Evolutionary conservation across 108 stramenopile genomes (phyloP), one percentile per base, ranked within the genome.

Genomic region (Fragilariopsis cylindrus): DNA sequence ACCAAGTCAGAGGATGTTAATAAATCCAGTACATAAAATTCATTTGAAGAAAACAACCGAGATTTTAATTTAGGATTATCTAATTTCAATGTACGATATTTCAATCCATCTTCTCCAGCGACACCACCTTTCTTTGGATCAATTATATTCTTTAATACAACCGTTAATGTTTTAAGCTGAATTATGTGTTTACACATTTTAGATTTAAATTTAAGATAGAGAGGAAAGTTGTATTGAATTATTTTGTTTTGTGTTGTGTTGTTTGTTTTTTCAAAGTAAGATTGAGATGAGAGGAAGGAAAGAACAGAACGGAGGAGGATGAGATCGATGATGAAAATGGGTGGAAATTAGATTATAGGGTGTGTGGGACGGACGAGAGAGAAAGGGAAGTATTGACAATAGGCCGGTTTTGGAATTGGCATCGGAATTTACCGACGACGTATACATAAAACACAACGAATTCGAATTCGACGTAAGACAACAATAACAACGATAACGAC

Each of bases 111-210:
- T n/a, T 63, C 62, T 43, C 62, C 62, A 15, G 0, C 7, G 0
- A 40, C 11, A 40, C 43, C 44, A 3, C 81, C 65, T 69, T 90
- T 90, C 8, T 42, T 5, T 11, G 87, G 85, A 74, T 90, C 90
- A 13, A 77, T 56, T 60, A 90, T 72, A 73, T 90, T 90, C 69
- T 87, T 87, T 30, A 87, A 54, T 8, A 90, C 76, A 43, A 85
- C 82, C 13, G 78, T 72, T 11, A 90, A 82, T 49, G 80, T 76
- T 82, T 85, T 85, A 55, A 89, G 76, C 87, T 88, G 76, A 40
- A 52, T 58, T 18, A 11, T 58, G 57, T 57, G 7, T 7, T 57
- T 15, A 0, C 19, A 19, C 19, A 19, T 19, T 15, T 57, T 18
- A 42, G 11, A 21, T 60, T 60, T 11, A 42, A 6, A 40, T 60